phyloP scores from a whole-genome alignment of 2,329 filamentous ascomycete genomes.

The Aaosphaeria pasadenensis region DNA sequence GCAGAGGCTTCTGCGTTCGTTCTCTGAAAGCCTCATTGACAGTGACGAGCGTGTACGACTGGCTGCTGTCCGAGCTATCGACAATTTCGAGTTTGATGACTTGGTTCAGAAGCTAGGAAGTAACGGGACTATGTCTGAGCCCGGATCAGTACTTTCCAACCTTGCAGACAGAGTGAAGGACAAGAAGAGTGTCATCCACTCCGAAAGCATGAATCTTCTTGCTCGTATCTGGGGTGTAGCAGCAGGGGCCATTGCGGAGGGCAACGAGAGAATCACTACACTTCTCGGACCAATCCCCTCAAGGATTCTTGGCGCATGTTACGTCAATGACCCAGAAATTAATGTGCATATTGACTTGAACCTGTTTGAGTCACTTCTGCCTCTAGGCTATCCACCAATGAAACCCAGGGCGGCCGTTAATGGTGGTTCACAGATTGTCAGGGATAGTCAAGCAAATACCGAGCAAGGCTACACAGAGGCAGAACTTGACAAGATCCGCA shows the following conservation, averaged over 20 bases:
- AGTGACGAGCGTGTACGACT: slow-evolving; percentile 87
- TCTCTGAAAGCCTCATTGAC: slow-evolving; percentile 81
- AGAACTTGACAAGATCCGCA: slow-evolving; percentile 73
- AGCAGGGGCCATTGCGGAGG: slow-evolving; percentile 78
- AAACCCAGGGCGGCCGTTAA: slow-evolving; percentile 52
- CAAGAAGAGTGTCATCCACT: slow-evolving; percentile 74
- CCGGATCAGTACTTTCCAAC: slow-evolving; percentile 75
- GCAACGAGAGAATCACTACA: slow-evolving; percentile 70
- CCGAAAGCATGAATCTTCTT: slow-evolving; percentile 81
- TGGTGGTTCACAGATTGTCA: slow-evolving; percentile 59
- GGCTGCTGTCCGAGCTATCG: slow-evolving; percentile 82
- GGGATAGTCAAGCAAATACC: slow-evolving; percentile 53
- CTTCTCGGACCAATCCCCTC: slow-evolving; percentile 81
- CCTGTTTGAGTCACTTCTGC: slow-evolving; percentile 84
- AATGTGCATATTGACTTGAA: slow-evolving; percentile 82
- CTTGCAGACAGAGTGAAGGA: slow-evolving; percentile 88
- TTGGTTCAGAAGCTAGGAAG: slow-evolving; percentile 78
- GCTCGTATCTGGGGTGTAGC: slow-evolving; percentile 93
- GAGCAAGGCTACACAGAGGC: slow-evolving; percentile 43
- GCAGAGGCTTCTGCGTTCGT: slow-evolving; percentile 65
- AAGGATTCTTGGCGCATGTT: slow-evolving; percentile 81
- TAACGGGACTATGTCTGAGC: slow-evolving; percentile 69
- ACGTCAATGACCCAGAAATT: slow-evolving; percentile 84
- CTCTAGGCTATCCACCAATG: slow-evolving; percentile 77
- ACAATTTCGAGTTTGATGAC: slow-evolving; percentile 74